These are phyloP conservation scores for Colletotrichum aenigma DNA, from an alignment of 2,329 filamentous ascomycete species.

Conservation along the genomic window DNA sequence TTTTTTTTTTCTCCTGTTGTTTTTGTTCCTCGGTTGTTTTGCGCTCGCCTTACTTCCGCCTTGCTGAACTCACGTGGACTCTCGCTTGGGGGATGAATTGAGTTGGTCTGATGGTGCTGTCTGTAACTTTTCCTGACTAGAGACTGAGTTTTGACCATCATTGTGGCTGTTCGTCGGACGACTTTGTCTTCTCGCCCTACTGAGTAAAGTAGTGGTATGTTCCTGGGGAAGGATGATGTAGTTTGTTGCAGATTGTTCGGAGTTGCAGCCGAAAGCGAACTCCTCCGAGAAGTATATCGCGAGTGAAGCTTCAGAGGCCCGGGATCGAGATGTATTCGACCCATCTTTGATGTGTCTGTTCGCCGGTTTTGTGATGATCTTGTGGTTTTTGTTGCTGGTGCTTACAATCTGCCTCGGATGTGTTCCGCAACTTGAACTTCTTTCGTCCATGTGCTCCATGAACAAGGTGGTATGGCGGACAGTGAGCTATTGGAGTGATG, in stretches of 20 bases:
- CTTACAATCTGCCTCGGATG: not conserved
- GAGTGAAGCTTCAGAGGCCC: not conserved
- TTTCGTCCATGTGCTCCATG: not conserved
- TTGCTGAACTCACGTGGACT: not conserved
- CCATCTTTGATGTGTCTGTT: not conserved
- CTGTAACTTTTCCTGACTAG: not conserved
- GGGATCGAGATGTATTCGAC: not conserved
- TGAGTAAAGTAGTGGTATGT: not conserved
- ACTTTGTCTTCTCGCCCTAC: not conserved
- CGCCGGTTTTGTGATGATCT: not conserved
- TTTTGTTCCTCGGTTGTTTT: not conserved
- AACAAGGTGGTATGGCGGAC: not conserved
- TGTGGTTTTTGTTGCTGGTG: not conserved
- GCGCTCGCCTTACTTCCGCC: not conserved
- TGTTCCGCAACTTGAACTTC: not conserved
- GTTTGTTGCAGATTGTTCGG: not conserved
- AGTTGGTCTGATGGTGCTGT: conserved; percentile 10
- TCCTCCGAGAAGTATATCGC: not conserved
- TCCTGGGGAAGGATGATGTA: not conserved
- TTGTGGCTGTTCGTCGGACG: not conserved
- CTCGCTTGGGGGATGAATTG: not conserved
- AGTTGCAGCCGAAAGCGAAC: not conserved
- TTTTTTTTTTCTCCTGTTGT: not conserved
- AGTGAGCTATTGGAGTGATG: not conserved
- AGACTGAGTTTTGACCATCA: not conserved